Evolutionary conservation across 306 rosid species (phyloP).

Genomic region (Pachyrhizus erosus): DNA sequence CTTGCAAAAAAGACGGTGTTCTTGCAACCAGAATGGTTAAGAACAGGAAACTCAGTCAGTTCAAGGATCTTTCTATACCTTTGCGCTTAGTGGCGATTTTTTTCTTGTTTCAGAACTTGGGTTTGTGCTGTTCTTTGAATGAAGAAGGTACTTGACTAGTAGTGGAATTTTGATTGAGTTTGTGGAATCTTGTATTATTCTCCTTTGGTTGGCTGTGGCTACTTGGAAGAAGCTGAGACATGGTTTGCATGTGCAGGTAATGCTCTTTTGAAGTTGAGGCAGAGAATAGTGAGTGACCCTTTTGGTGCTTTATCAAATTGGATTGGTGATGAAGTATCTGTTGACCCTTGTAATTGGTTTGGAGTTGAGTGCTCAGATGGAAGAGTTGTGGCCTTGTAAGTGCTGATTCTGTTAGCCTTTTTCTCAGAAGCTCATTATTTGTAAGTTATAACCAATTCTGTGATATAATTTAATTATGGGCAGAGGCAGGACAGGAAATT

Average conservation of each 20-base stretch:
- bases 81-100: slow-evolving; percentile 42
- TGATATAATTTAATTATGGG: slow-evolving; percentile 18
- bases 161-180: slow-evolving; percentile 23
- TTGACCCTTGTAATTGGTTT: slow-evolving; percentile 76
- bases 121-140: slow-evolving; percentile 70
- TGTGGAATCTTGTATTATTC: slow-evolving; percentile 12
- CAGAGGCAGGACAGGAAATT: not conserved
- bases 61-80: slow-evolving; percentile 42
- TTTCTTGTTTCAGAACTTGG: slow-evolving; percentile 59
- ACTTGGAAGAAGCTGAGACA: slow-evolving; percentile 5
- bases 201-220: slow-evolving; percentile 11
- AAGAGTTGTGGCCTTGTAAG: slow-evolving; percentile 79
- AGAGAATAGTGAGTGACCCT: slow-evolving; percentile 75
- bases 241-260: slow-evolving; percentile 63
- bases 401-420: slow-evolving; percentile 33
- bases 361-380: slow-evolving; percentile 86
- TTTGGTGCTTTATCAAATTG: slow-evolving; percentile 76
- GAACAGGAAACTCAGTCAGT: slow-evolving; percentile 48
- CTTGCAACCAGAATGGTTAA: slow-evolving; percentile 45
- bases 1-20: slow-evolving; percentile 18
- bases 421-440: not conserved
- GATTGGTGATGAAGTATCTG: slow-evolving; percentile 60
- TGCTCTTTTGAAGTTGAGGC: slow-evolving; percentile 74
- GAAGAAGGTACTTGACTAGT: slow-evolving; percentile 65
- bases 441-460: not conserved